phyloP scores from a whole-genome alignment of 306 rosid species.

The Citrullus mucosospermus region DNA sequence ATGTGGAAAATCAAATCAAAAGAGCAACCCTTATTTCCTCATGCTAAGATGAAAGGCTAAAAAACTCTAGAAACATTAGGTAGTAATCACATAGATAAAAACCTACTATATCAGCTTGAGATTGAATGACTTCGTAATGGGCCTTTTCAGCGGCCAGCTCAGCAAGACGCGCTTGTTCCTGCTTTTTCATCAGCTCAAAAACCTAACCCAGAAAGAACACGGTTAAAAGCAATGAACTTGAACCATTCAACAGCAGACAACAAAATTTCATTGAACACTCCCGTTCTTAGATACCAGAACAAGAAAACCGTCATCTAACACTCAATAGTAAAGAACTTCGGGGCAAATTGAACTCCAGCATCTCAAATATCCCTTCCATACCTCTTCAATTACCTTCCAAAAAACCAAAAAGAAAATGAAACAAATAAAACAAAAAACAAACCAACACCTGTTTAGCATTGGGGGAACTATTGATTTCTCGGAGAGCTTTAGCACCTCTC shows the following conservation, averaged over 20 bases:
- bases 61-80: neutral
- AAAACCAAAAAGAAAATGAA: neutral
- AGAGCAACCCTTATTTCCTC: neutral
- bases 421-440: neutral
- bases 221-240: neutral
- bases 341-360: neutral
- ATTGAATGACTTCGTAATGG: conserved; percentile 56
- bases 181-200: conserved; percentile 63
- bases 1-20: neutral
- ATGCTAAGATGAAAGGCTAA: neutral
- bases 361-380: neutral
- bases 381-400: neutral
- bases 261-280: neutral
- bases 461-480: conserved; percentile 61
- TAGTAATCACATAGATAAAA: neutral
- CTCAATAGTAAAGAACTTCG: neutral
- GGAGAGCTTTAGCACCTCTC: conserved; percentile 84
- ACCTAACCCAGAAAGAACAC: conserved; percentile 36
- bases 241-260: neutral
- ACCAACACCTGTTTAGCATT: conserved; percentile 44
- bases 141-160: conserved; percentile 75
- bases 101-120: conserved; percentile 67
- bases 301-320: neutral
- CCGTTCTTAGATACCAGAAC: neutral
- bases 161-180: conserved; percentile 68